These are phyloP conservation scores for Trichoderma sp. DNA, from an alignment of 2,329 filamentous ascomycete genomes.

Conservation along the genomic window DNA sequence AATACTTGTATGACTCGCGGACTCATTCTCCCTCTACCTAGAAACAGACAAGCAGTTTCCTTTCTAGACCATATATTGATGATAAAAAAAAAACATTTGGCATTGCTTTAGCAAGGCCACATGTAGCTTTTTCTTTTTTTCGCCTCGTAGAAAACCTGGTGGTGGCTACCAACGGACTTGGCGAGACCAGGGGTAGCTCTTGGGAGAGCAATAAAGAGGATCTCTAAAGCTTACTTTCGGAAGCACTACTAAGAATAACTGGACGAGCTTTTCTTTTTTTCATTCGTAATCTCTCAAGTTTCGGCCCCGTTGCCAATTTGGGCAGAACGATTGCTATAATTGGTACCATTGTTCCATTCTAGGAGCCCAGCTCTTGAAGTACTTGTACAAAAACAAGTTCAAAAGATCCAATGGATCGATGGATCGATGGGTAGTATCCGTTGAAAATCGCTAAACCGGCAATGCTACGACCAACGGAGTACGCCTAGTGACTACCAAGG, in stretches of 20 bases:
- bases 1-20: background rate
- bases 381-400: background rate
- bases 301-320: constrained; percentile 21
- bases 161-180: constrained; percentile 9
- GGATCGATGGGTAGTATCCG: background rate
- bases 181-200: background rate
- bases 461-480: background rate
- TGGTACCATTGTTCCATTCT: background rate
- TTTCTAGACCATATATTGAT: background rate
- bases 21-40: background rate
- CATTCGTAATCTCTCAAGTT: background rate
- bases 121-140: background rate
- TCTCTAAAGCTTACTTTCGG: background rate
- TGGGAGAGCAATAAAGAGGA: background rate
- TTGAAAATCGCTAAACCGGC: background rate
- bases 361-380: background rate
- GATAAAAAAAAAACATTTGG: background rate
- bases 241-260: background rate
- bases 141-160: background rate
- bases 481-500: background rate
- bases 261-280: background rate
- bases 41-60: background rate
- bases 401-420: background rate
- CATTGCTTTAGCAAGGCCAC: background rate
- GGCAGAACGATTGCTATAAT: background rate